Conservation (phyloP, 345 rosid genomes). For the Eucalyptus polyanthemos region DNA sequence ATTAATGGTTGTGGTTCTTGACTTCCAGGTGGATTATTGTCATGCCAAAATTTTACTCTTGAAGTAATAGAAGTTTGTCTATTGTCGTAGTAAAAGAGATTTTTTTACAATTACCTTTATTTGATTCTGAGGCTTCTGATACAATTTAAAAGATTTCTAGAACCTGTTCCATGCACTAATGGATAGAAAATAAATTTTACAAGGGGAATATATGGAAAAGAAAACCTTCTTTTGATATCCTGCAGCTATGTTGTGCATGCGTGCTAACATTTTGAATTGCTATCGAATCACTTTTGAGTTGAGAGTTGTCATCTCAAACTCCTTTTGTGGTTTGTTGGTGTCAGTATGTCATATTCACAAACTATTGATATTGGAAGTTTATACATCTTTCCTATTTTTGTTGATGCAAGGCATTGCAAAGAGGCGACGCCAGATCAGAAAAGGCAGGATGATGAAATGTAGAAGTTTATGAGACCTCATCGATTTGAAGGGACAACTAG, state of each 20-base stretch:
- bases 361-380: neutral
- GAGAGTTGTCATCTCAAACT: neutral
- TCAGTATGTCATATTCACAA: neutral
- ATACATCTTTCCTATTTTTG: neutral
- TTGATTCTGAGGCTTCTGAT: neutral
- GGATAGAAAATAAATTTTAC: neutral
- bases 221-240: neutral
- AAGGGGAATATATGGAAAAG: neutral
- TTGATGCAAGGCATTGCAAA: neutral
- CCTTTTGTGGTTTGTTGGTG: neutral
- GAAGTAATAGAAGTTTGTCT: neutral
- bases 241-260: neutral
- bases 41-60: neutral
- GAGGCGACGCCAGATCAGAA: neutral
- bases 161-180: neutral
- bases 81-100: neutral
- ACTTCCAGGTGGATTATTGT: neutral
- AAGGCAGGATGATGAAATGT: neutral
- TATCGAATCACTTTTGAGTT: neutral
- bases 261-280: neutral
- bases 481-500: neutral
- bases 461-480: neutral
- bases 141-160: neutral
- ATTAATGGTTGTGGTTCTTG: neutral
- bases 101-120: neutral